Conservation (phyloP, 129 eudicot species). For the Flaveria sonorensis region DNA sequence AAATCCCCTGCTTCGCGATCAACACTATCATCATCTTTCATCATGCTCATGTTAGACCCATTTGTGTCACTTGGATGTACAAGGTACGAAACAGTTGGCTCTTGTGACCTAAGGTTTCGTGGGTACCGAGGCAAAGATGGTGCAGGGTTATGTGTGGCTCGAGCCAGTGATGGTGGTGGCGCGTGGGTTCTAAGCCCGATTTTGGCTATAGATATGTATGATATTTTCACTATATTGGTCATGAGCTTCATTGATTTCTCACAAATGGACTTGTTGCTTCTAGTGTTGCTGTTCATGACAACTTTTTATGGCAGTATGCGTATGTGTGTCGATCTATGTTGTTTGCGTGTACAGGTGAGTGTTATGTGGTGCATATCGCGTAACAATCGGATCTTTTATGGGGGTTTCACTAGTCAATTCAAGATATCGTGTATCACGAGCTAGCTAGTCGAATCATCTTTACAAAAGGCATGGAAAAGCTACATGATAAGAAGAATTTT, state of each 20-base stretch:
- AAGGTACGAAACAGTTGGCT: conserved; percentile 34
- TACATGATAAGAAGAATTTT: conserved; percentile 35
- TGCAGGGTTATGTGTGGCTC: conserved; percentile 14
- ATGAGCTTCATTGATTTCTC: conserved; percentile 52
- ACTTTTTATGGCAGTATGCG: neutral
- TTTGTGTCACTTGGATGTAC: conserved; percentile 30
- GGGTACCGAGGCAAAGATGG: conserved; percentile 37
- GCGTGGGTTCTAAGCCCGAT: conserved; percentile 33
- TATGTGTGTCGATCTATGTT: neutral
- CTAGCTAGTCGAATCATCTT: conserved; percentile 36
- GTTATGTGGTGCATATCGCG: conserved; percentile 25
- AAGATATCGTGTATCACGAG: conserved; percentile 15
- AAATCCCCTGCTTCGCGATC: conserved; percentile 46
- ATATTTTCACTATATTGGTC: conserved; percentile 48
- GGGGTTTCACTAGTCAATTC: conserved; percentile 8
- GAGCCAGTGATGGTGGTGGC: conserved; percentile 24
- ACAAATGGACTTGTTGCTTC: conserved; percentile 41
- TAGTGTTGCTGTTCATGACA: conserved; percentile 36
- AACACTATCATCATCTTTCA: conserved; percentile 39
- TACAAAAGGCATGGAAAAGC: conserved; percentile 27
- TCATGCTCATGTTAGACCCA: conserved; percentile 6
- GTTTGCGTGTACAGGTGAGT: neutral
- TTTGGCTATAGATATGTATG: conserved; percentile 44
- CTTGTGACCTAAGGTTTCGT: conserved; percentile 34
- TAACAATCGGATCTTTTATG: conserved; percentile 22